Percentiles rank a stretch among this genome's conserved stretches.
Conservation (phyloP, 2,329 filamentous ascomycete species). For the Biscogniauxia marginata region DNA sequence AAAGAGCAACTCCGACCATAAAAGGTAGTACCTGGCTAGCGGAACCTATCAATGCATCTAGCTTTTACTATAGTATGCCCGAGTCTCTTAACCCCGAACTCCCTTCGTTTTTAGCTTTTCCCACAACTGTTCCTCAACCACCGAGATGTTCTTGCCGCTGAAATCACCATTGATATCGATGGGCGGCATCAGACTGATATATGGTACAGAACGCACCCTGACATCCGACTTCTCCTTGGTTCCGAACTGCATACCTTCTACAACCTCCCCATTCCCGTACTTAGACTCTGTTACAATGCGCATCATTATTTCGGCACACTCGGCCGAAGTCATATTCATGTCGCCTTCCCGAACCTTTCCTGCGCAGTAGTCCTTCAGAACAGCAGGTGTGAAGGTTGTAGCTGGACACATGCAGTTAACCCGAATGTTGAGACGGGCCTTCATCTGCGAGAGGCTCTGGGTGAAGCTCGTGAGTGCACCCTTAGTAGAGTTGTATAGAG, state of each 20-base stretch:
- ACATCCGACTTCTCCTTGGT: conserved; percentile 5
- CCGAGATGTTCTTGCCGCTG: conserved; percentile 16
- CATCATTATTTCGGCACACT: conserved; percentile 11
- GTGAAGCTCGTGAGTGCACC: conserved; percentile 22
- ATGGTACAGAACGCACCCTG: conserved; percentile 7
- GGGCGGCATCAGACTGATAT: conserved; percentile 7
- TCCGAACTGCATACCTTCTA: conserved; percentile 13
- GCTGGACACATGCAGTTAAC: conserved; percentile 12
- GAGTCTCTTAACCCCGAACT: neutral
- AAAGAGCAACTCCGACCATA: too few relatives aligned
- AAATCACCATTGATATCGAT: conserved; percentile 11
- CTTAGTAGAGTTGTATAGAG: conserved; percentile 33
- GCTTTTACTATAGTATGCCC: neutral
- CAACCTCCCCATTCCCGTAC: conserved; percentile 10
- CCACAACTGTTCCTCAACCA: conserved; percentile 16
- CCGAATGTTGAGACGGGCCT: conserved; percentile 6
- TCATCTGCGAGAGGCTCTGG: conserved; percentile 11
- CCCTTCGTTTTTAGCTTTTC: conserved; percentile 13
- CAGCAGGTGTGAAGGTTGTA: conserved; percentile 10
- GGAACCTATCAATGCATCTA: too few relatives aligned
- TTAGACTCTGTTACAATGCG: conserved; percentile 6
- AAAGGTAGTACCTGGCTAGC: too few relatives aligned
- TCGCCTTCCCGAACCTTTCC: conserved; percentile 8
- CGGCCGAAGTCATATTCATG: conserved; percentile 12
- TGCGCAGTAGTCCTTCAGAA: conserved; percentile 7